These are phyloP conservation scores for Ganoderma sinense DNA, from an alignment of 1,284 basidiomycete genomes.

Conservation along the genomic window DNA sequence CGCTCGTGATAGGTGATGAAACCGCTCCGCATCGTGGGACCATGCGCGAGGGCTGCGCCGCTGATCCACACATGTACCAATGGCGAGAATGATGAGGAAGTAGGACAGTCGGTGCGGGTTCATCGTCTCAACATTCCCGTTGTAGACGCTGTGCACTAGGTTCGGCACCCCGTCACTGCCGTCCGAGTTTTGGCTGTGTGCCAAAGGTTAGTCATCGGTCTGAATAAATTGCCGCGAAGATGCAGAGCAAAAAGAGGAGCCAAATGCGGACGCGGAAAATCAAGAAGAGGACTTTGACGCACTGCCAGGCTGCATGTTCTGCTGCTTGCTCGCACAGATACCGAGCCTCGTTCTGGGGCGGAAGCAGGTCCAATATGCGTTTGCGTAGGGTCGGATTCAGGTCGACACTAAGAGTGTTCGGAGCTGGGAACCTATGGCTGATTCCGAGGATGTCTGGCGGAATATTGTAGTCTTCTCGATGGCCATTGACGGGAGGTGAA, in stretches of 20 bases:
- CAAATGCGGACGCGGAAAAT: slow-evolving; percentile 20
- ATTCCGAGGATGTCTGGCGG: slow-evolving; percentile 65
- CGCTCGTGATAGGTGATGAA: slow-evolving; percentile 65
- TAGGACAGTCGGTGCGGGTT: slow-evolving; percentile 68
- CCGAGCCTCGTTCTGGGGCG: slow-evolving; percentile 60
- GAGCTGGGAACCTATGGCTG: slow-evolving; percentile 68
- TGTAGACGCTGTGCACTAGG: slow-evolving; percentile 70
- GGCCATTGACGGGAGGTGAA: slow-evolving; percentile 36
- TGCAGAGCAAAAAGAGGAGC: slow-evolving; percentile 12
- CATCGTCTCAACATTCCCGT: slow-evolving; percentile 57
- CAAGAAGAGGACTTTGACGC: slow-evolving; percentile 41
- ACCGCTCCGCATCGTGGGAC: slow-evolving; percentile 62
- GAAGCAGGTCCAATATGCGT: slow-evolving; percentile 65
- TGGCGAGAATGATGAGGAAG: slow-evolving; percentile 68
- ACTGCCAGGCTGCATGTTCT: slow-evolving; percentile 76
- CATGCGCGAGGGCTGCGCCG: slow-evolving; percentile 53
- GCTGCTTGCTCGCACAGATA: slow-evolving; percentile 66
- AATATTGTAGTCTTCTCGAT: slow-evolving; percentile 46
- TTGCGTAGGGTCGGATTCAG: slow-evolving; percentile 57
- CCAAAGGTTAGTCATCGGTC: slow-evolving; percentile 27
- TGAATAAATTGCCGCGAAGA: slow-evolving; percentile 25
- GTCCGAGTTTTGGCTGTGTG: slow-evolving; percentile 67
- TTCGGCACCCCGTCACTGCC: slow-evolving; percentile 70
- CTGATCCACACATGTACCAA: slow-evolving; percentile 69
- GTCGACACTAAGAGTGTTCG: slow-evolving; percentile 57